phyloP scores from a whole-genome alignment of 1,284 basidiomycete genomes.

The Ceraceosorus guamensis region DNA sequence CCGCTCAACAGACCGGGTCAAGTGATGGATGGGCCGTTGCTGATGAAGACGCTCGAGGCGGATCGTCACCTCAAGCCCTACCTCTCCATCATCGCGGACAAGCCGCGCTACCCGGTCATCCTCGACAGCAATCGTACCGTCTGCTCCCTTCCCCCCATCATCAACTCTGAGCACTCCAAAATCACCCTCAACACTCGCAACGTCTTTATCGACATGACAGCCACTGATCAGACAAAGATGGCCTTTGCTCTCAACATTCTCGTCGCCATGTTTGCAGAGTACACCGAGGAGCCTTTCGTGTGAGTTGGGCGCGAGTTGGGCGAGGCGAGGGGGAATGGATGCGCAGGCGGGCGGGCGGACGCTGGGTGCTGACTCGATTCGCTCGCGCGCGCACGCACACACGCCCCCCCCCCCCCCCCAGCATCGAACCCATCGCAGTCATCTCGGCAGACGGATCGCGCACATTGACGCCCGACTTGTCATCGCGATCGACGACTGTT shows the following conservation, averaged over 20 bases:
- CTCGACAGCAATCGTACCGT: conserved; percentile 82
- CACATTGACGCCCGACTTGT: conserved; percentile 73
- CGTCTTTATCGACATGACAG: conserved; percentile 93
- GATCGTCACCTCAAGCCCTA: conserved; percentile 87
- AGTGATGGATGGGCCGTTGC: conserved; percentile 51
- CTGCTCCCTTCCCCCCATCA: conserved; percentile 91
- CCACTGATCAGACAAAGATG: conserved; percentile 94
- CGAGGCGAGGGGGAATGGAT: not conserved
- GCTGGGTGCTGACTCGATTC: not conserved
- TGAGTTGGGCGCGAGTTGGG: not conserved
- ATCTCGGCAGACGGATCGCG: conserved; percentile 56
- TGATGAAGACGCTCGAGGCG: conserved; percentile 58
- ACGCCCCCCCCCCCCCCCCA: no score
- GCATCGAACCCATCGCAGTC: conserved; percentile 41
- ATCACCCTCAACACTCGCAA: conserved; percentile 90
- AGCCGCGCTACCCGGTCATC: conserved; percentile 94
- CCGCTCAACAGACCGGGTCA: conserved; percentile 79
- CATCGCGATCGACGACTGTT: conserved; percentile 65
- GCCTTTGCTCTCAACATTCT: conserved; percentile 91
- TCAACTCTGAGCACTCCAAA: conserved; percentile 64
- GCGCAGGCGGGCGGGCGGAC: not conserved
- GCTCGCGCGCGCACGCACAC: not conserved
- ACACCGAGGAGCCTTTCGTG: conserved; percentile 78
- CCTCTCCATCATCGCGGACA: conserved; percentile 86
- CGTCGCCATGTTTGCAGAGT: conserved; percentile 93